Evolutionary conservation across 2,329 filamentous ascomycete species (phyloP).

Genomic region (Karstenula rhodostoma): DNA sequence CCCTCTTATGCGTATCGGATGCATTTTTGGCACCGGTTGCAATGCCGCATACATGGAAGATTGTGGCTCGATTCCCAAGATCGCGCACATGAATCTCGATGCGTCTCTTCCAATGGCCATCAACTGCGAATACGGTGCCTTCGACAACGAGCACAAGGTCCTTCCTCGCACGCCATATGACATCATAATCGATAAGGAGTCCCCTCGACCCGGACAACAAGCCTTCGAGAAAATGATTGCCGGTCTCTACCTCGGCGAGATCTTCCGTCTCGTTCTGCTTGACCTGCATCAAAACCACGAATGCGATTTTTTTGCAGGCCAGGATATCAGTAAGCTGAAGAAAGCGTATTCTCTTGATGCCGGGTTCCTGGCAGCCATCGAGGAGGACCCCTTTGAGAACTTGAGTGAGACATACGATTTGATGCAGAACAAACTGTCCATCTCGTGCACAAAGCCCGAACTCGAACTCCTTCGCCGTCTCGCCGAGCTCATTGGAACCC

Average conservation of each 20-base stretch:
- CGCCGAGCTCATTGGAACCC: constrained; percentile 92
- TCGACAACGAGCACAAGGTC: constrained; percentile 92
- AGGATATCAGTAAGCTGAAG: constrained; percentile 81
- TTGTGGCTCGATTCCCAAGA: constrained; percentile 88
- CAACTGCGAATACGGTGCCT: constrained; percentile 98
- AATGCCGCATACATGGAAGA: constrained; percentile 99
- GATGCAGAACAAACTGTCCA: constrained; percentile 77
- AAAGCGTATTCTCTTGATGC: constrained; percentile 91
- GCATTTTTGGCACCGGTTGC: constrained; percentile 98
- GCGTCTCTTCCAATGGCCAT: constrained; percentile 89
- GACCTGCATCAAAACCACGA: constrained; percentile 75
- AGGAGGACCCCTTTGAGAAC: constrained; percentile 97
- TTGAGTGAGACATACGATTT: constrained; percentile 86
- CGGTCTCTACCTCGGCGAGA: constrained; percentile 91
- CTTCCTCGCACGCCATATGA: constrained; percentile 90
- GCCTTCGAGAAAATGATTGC: constrained; percentile 99
- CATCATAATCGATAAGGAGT: constrained; percentile 85
- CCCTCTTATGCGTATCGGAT: constrained; percentile 88
- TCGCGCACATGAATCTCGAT: constrained; percentile 88
- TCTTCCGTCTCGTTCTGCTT: constrained; percentile 87
- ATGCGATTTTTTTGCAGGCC: constrained; percentile 78
- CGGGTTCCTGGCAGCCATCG: constrained; percentile 90
- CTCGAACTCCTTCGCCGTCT: constrained; percentile 88
- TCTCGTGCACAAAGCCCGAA: constrained; percentile 77
- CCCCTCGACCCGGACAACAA: constrained; percentile 91